Percentiles rank a stretch among this genome's conserved stretches.
These are phyloP conservation scores for Yamadazyma paraphyllophila DNA, from an alignment of 805 yeast genomes.

Conservation along the genomic window DNA sequence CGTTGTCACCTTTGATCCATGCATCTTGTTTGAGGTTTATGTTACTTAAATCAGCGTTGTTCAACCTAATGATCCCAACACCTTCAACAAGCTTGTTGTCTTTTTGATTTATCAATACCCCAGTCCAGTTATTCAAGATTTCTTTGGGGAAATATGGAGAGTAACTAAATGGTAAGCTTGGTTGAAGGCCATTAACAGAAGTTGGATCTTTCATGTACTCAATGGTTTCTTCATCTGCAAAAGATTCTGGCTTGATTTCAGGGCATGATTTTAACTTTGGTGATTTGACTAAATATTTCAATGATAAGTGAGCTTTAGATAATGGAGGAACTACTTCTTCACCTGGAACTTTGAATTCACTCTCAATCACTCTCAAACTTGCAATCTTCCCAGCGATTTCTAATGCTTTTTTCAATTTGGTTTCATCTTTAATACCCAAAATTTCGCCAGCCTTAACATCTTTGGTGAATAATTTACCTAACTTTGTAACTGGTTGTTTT, in stretches of 20 bases:
- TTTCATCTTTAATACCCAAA: conserved; percentile 51
- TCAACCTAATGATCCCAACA: conserved; percentile 50
- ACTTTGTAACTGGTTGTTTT: conserved; percentile 48
- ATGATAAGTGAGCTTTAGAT: conserved; percentile 68
- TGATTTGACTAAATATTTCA: conserved; percentile 75
- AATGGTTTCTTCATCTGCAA: conserved; percentile 63
- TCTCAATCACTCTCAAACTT: conserved; percentile 59
- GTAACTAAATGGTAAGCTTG: conserved; percentile 60
- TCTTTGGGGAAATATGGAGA: conserved; percentile 75
- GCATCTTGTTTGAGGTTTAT: conserved; percentile 52
- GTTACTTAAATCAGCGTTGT: conserved; percentile 54
- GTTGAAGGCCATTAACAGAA: conserved; percentile 61
- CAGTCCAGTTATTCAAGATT: conserved; percentile 58
- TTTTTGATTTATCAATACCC: conserved; percentile 65
- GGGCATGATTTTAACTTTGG: conserved; percentile 64
- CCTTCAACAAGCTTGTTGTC: conserved; percentile 77
- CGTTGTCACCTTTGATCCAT: conserved; percentile 44
- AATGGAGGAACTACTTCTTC: conserved; percentile 67
- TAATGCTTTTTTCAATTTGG: conserved; percentile 47
- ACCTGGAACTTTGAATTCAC: conserved; percentile 84
- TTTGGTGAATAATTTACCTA: conserved; percentile 67
- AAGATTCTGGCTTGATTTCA: conserved; percentile 36
- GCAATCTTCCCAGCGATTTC: conserved; percentile 67
- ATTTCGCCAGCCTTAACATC: conserved; percentile 50
- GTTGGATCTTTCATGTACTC: conserved; percentile 74